A percentile compares a stretch with the other conserved stretches of the same genome.
These are phyloP conservation scores for Mycena epipterygia DNA, from an alignment of 768 basidiomycete species.

Conservation along the genomic window DNA sequence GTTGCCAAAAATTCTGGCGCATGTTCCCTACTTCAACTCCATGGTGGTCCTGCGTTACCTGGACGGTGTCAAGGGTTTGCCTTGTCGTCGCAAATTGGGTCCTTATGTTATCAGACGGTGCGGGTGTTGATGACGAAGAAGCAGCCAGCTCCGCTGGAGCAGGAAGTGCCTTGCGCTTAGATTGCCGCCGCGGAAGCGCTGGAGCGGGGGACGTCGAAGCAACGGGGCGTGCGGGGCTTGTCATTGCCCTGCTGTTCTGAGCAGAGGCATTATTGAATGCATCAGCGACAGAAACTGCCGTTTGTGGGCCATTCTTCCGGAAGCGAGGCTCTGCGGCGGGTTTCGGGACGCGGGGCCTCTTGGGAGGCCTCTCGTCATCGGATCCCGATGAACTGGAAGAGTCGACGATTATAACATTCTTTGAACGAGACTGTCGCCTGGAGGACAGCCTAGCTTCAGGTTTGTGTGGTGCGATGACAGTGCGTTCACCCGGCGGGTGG, in stretches of 20 bases:
- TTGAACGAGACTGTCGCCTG: neutral
- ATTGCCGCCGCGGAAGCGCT: neutral
- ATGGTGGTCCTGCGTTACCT: too few relatives aligned
- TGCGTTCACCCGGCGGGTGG: neutral
- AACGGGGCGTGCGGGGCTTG: neutral
- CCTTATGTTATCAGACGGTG: too few relatives aligned
- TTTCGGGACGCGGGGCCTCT: conserved; percentile 1
- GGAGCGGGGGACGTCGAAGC: conserved; percentile 3
- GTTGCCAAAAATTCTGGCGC: too few relatives aligned
- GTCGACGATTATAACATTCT: neutral
- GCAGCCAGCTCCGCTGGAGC: neutral
- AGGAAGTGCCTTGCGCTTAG: neutral
- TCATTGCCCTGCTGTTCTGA: conserved; percentile 18
- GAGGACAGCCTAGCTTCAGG: neutral
- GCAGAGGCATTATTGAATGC: conserved; percentile 29
- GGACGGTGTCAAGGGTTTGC: too few relatives aligned
- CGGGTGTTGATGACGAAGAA: neutral
- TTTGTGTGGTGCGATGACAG: neutral
- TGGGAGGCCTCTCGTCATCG: conserved; percentile 16
- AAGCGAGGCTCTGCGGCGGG: neutral
- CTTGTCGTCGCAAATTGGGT: too few relatives aligned
- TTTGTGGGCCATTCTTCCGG: neutral
- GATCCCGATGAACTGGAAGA: conserved; percentile 13
- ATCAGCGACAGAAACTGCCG: conserved; percentile 29
- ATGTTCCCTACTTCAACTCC: too few relatives aligned